Conservation (phyloP, 306 rosid species). For the Cicer bijugum region DNA sequence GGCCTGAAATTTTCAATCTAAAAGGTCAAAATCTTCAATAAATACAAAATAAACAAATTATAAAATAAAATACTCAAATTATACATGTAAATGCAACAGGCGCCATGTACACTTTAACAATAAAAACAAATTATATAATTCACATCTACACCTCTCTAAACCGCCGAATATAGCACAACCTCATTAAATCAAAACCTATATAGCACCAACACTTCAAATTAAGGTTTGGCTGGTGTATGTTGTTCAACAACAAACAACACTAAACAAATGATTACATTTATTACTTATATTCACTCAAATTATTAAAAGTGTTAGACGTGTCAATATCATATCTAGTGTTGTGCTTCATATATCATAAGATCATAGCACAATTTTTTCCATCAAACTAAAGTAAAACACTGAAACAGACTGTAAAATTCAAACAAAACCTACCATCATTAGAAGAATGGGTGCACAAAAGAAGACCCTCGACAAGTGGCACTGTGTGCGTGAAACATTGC, state of each 20-base stretch:
- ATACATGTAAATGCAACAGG: not conserved
- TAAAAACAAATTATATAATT: not conserved
- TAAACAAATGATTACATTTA: no score
- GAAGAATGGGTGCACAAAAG: slow-evolving; percentile 53
- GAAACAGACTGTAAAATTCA: not conserved
- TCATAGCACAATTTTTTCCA: no score
- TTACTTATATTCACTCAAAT: no score
- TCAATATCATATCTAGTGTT: no score
- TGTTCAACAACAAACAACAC: no score
- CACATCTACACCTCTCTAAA: not conserved
- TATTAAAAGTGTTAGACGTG: no score
- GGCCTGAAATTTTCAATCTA: slow-evolving; percentile 57
- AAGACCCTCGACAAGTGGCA: slow-evolving; percentile 69
- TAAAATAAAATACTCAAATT: not conserved
- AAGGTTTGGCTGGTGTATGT: no score
- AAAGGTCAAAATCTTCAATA: slow-evolving; percentile 9
- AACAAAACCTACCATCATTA: slow-evolving; percentile 55
- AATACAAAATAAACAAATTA: not conserved
- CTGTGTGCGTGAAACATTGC: slow-evolving; percentile 93
- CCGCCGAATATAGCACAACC: not conserved
- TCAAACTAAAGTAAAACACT: not conserved
- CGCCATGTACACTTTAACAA: not conserved
- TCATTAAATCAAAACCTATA: not conserved
- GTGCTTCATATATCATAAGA: no score
- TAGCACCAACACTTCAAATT: no score